phyloP scores from a whole-genome alignment of 1,284 basidiomycete genomes.

The Tilletia indica region DNA sequence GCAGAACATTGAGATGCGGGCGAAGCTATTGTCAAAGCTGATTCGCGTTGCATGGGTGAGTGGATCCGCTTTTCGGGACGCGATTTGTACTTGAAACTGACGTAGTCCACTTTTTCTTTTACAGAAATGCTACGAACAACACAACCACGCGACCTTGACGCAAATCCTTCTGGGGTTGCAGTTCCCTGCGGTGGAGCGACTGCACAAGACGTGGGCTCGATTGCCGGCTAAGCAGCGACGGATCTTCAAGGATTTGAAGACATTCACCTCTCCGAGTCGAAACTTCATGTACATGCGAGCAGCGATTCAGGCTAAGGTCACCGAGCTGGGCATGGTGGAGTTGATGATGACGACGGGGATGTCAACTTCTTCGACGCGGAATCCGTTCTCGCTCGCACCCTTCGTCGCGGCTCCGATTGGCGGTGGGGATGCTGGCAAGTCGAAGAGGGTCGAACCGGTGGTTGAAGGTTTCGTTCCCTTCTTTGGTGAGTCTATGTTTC shows the following conservation, averaged over 20 bases:
- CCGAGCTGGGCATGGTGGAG: constrained; percentile 30
- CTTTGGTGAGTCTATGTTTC: constrained; percentile 19
- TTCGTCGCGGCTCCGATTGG: background rate
- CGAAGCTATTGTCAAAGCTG: constrained; percentile 71
- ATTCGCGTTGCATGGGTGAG: constrained; percentile 81
- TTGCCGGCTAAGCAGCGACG: constrained; percentile 73
- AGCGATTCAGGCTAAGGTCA: constrained; percentile 40
- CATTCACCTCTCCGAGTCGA: constrained; percentile 67
- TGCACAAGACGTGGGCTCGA: constrained; percentile 69
- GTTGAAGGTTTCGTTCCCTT: constrained; percentile 21
- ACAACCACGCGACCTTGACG: constrained; percentile 76
- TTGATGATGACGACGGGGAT: constrained; percentile 23
- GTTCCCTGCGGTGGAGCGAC: constrained; percentile 70
- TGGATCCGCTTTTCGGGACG: constrained; percentile 24
- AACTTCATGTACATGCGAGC: constrained; percentile 68
- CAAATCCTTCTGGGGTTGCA: constrained; percentile 78
- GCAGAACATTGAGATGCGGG: constrained; percentile 62
- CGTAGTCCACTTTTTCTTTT: background rate
- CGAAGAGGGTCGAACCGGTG: background rate
- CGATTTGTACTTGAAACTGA: too few species aligned
- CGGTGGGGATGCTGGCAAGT: constrained; percentile 18
- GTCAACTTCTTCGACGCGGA: constrained; percentile 6
- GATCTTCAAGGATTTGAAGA: constrained; percentile 72
- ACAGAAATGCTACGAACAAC: constrained; percentile 77
- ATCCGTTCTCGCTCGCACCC: constrained; percentile 2